These are phyloP conservation scores for Diaporthe ilicicola DNA, from an alignment of 2,329 filamentous ascomycete species.

Conservation along the genomic window DNA sequence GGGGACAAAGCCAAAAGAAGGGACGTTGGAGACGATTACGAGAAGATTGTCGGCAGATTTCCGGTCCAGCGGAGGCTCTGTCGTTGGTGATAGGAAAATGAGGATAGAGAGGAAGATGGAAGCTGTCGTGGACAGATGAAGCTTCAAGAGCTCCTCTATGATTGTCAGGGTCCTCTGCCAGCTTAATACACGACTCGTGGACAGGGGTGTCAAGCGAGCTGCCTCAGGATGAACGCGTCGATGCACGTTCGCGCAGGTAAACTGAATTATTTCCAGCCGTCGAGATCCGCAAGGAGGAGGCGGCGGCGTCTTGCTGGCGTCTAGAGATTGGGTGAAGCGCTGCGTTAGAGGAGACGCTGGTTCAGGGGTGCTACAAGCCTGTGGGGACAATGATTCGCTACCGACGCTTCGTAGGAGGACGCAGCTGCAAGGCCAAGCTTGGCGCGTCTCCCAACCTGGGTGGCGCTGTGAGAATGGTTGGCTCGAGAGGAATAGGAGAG, in stretches of 20 bases:
- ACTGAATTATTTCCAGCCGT: constrained; percentile 27
- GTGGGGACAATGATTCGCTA: constrained; percentile 30
- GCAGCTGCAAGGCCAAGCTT: constrained; percentile 28
- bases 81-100: neutral
- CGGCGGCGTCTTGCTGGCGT: constrained; percentile 28
- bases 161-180: constrained; percentile 8
- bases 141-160: neutral
- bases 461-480: constrained; percentile 14
- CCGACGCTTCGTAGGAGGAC: constrained; percentile 25
- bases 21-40: constrained; percentile 23
- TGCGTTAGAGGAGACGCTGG: constrained; percentile 33
- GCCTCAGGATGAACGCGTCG: constrained; percentile 24
- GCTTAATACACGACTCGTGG: constrained; percentile 25
- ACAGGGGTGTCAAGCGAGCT: constrained; percentile 16
- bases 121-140: constrained; percentile 26
- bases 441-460: constrained; percentile 9
- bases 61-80: constrained; percentile 32
- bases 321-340: constrained; percentile 34
- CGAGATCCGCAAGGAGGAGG: constrained; percentile 26
- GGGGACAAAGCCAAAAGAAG: constrained; percentile 23
- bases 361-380: neutral
- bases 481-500: neutral
- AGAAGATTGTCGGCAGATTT: constrained; percentile 12
- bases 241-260: constrained; percentile 25
- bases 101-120: constrained; percentile 9